These are phyloP conservation scores for Drechslerella dactyloides DNA, from an alignment of 2,329 filamentous ascomycete species.

Conservation along the genomic window DNA sequence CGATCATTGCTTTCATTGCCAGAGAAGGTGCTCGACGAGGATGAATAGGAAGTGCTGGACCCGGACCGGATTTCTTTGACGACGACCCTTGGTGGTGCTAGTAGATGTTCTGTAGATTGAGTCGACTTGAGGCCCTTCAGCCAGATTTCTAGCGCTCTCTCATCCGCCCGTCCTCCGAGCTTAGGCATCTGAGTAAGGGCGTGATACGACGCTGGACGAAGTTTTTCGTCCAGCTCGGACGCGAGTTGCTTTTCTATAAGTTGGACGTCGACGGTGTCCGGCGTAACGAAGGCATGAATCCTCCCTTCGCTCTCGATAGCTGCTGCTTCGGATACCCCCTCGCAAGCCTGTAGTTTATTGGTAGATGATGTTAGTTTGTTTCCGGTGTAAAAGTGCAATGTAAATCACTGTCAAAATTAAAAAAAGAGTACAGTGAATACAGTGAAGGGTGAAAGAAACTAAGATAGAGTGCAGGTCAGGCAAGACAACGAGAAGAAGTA, in stretches of 20 bases:
- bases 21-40: slow-evolving; percentile 35
- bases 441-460: slow-evolving; percentile 7
- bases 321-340: slow-evolving; percentile 35
- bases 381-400: slow-evolving; percentile 19
- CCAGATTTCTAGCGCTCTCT: slow-evolving; percentile 27
- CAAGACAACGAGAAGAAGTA: slow-evolving; percentile 11
- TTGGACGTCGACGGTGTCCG: slow-evolving; percentile 45
- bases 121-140: slow-evolving; percentile 21
- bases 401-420: slow-evolving; percentile 48
- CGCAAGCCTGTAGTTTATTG: slow-evolving; percentile 38
- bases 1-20: slow-evolving; percentile 9
- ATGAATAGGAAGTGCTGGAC: slow-evolving; percentile 22
- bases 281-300: slow-evolving; percentile 47
- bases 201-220: slow-evolving; percentile 35
- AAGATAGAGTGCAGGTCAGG: slow-evolving; percentile 16
- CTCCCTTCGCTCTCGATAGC: slow-evolving; percentile 31
- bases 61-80: slow-evolving; percentile 28
- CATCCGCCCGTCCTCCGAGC: slow-evolving; percentile 38
- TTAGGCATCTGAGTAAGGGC: slow-evolving; percentile 35
- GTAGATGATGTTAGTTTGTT: slow-evolving; percentile 33
- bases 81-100: slow-evolving; percentile 32
- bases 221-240: slow-evolving; percentile 38
- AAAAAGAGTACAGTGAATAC: slow-evolving; percentile 10
- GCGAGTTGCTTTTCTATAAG: slow-evolving; percentile 32
- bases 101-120: slow-evolving; percentile 19